A percentile compares a stretch with the other conserved stretches of the same genome.
Conservation (phyloP, 1,284 basidiomycete species). For the Cryptococcus sp. region DNA sequence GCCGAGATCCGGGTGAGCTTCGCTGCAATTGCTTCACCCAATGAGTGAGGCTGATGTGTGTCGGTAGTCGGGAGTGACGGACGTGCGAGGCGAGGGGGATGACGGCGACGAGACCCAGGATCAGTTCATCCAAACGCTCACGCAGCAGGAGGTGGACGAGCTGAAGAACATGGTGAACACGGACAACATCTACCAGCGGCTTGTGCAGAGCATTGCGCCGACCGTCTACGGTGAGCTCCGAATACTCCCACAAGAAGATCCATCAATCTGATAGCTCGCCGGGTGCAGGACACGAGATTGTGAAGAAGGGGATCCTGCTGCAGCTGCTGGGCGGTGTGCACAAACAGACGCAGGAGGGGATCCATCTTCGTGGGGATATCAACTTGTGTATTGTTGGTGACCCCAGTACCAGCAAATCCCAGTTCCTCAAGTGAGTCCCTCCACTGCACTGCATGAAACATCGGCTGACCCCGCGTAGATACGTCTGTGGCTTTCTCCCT, state of each 20-base stretch:
- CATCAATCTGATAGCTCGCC: conserved; percentile 1
- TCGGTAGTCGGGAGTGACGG: conserved; percentile 64
- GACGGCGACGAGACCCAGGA: conserved; percentile 68
- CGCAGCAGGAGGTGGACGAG: conserved; percentile 91
- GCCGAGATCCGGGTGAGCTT: conserved; percentile 73
- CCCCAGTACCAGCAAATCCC: conserved; percentile 94
- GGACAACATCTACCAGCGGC: conserved; percentile 87
- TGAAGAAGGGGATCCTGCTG: conserved; percentile 96
- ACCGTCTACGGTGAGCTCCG: conserved; percentile 75
- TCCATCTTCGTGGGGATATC: conserved; percentile 94
- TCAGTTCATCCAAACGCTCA: conserved; percentile 80
- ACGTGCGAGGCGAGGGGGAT: conserved; percentile 82
- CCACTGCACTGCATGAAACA: not conserved
- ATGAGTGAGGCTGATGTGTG: not conserved
- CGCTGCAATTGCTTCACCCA: not conserved
- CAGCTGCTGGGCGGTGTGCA: conserved; percentile 99
- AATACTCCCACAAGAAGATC: not conserved
- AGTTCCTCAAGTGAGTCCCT: conserved; percentile 86
- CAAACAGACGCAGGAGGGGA: conserved; percentile 93
- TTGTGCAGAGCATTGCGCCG: conserved; percentile 93
- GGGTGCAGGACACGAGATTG: conserved; percentile 79
- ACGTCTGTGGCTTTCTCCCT: conserved; percentile 97
- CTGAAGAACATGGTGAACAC: conserved; percentile 88
- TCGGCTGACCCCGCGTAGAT: conserved; percentile 56
- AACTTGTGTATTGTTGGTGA: conserved; percentile 99